Conservation (phyloP, 345 rosid species). For the Jatropha curcas region DNA sequence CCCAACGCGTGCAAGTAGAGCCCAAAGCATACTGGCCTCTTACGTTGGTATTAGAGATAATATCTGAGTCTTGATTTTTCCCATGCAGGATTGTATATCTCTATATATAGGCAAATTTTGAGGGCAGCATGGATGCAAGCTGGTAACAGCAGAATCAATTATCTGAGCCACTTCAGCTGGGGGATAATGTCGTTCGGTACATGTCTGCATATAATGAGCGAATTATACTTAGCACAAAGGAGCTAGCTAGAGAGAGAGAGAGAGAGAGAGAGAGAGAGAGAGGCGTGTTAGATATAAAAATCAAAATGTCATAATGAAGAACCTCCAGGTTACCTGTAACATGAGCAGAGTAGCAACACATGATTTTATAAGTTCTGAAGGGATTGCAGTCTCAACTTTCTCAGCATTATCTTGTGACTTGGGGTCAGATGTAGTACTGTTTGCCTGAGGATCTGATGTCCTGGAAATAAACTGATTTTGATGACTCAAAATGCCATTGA, state of each 20-base stretch:
- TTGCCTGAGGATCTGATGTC: conserved; percentile 35
- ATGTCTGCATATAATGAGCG: conserved; percentile 51
- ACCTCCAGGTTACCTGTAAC: conserved; percentile 63
- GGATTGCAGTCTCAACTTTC: conserved; percentile 53
- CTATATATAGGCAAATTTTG: conserved; percentile 77
- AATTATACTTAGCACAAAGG: conserved; percentile 1
- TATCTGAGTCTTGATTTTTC: conserved; percentile 90
- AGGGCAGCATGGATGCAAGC: conserved; percentile 76
- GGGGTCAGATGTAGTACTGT: conserved; percentile 22
- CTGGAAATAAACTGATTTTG: conserved; percentile 38
- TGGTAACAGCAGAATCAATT: conserved; percentile 72
- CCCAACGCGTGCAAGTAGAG: background rate
- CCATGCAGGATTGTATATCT: conserved; percentile 93
- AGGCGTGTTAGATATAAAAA: background rate
- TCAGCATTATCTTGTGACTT: conserved; percentile 41
- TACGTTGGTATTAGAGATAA: conserved; percentile 70
- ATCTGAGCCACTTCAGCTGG: conserved; percentile 95
- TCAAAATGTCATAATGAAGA: background rate
- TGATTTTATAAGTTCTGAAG: conserved; percentile 74
- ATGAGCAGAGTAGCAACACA: conserved; percentile 84
- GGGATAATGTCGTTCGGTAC: conserved; percentile 81
- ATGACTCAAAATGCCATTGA: conserved; percentile 36
- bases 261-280: too few relatives aligned
- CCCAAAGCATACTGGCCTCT: background rate
- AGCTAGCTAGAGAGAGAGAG: too few relatives aligned